Percentiles rank a stretch among this genome's conserved stretches.
phyloP scores from a whole-genome alignment of 2,329 filamentous ascomycete genomes.

The Fusarium sp. region DNA sequence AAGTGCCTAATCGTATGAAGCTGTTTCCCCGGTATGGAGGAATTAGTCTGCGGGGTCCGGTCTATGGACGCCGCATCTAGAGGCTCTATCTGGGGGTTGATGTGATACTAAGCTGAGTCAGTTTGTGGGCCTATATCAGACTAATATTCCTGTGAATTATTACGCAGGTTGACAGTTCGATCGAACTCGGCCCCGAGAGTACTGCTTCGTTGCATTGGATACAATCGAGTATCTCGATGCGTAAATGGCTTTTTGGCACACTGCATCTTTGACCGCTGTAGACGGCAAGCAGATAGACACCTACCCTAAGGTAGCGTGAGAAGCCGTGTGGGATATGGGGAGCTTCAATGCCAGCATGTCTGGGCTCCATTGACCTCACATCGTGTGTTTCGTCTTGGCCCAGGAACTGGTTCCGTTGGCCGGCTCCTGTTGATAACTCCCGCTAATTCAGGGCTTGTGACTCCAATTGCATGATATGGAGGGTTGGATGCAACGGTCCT shows the following conservation, averaged over 20 bases:
- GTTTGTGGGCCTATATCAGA: background rate
- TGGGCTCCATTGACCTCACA: slow-evolving; percentile 28
- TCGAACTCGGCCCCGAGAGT: background rate
- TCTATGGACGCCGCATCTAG: slow-evolving; percentile 19
- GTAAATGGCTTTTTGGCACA: slow-evolving; percentile 1
- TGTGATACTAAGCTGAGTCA: slow-evolving; percentile 35
- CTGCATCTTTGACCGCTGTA: slow-evolving; percentile 20
- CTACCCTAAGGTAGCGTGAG: background rate
- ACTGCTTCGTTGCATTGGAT: background rate
- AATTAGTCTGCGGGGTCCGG: slow-evolving; percentile 35
- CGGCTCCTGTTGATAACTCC: slow-evolving; percentile 5
- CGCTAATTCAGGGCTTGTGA: slow-evolving; percentile 18
- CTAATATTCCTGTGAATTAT: background rate
- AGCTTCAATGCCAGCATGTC: slow-evolving; percentile 15
- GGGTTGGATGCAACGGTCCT: slow-evolving; percentile 3
- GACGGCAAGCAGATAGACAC: background rate
- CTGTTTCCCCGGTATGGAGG: slow-evolving; percentile 17
- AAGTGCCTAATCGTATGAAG: slow-evolving; percentile 13
- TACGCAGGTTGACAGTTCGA: background rate
- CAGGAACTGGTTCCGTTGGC: slow-evolving; percentile 27
- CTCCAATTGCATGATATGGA: slow-evolving; percentile 25
- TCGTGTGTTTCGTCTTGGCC: slow-evolving; percentile 28
- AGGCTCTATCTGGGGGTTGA: slow-evolving; percentile 5
- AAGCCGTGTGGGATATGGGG: slow-evolving; percentile 34
- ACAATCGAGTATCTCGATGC: background rate